These are phyloP conservation scores for Styphnolobium japonicum DNA, from an alignment of 306 rosid genomes.

Conservation along the genomic window DNA sequence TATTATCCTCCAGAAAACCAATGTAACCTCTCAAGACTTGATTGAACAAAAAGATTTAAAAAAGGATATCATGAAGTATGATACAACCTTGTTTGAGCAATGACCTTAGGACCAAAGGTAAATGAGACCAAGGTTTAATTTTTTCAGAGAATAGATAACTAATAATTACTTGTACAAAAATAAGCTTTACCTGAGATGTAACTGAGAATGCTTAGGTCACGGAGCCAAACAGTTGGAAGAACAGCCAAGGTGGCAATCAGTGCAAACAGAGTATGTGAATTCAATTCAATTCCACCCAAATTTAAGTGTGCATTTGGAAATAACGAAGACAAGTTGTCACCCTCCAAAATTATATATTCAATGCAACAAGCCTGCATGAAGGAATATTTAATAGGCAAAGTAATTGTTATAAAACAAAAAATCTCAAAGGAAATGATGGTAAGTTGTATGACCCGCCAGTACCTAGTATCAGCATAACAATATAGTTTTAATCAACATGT, in stretches of 20 bases:
- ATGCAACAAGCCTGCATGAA: constrained; percentile 84
- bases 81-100: background rate
- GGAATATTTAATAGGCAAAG: constrained; percentile 26
- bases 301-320: constrained; percentile 78
- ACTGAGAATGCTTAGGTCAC: constrained; percentile 88
- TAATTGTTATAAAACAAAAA: background rate
- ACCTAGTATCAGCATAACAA: background rate
- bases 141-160: background rate
- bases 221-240: constrained; percentile 96
- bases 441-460: background rate
- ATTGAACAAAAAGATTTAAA: background rate
- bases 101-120: background rate
- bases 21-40: background rate
- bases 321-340: constrained; percentile 88
- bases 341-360: constrained; percentile 90
- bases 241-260: constrained; percentile 76
- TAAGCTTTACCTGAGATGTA: constrained; percentile 73
- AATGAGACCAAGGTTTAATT: background rate
- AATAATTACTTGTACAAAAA: background rate
- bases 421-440: background rate
- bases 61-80: constrained; percentile 2
- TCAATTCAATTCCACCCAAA: constrained; percentile 55
- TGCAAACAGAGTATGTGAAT: constrained; percentile 67
- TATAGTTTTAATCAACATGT: background rate
- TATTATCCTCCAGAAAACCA: background rate